phyloP scores from a whole-genome alignment of 2,329 filamentous ascomycete genomes.

The Gaeumannomyces sp. region DNA sequence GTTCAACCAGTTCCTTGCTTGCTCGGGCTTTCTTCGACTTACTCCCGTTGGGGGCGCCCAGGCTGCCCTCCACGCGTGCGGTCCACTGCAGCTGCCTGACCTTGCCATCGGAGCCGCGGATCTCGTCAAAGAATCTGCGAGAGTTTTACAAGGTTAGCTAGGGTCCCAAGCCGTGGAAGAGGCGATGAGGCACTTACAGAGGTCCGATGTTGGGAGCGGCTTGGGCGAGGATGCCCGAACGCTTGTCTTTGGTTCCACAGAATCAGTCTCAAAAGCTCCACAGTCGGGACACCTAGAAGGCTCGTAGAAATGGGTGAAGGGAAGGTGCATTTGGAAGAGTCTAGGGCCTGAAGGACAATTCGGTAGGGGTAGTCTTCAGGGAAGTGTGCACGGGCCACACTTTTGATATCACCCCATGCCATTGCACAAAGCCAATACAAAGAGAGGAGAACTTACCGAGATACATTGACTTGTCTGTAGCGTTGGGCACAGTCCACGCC shows the following conservation, averaged over 20 bases:
- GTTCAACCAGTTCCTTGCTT: background rate
- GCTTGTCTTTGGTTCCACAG: constrained; percentile 23
- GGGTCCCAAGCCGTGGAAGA: background rate
- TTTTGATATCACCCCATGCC: background rate
- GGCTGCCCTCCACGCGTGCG: constrained; percentile 50
- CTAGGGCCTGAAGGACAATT: background rate
- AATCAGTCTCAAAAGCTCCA: no score
- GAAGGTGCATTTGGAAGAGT: background rate
- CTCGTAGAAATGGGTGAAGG: no score
- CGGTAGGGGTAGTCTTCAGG: background rate
- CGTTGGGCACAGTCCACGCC: constrained; percentile 46
- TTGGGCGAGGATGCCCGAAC: constrained; percentile 56
- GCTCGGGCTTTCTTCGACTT: background rate
- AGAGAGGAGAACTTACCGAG: constrained; percentile 27
- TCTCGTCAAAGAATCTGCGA: constrained; percentile 46
- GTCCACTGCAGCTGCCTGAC: constrained; percentile 63
- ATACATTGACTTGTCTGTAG: constrained; percentile 36
- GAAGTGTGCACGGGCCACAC: background rate
- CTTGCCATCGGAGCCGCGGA: constrained; percentile 51
- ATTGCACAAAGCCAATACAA: background rate
- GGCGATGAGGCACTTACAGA: constrained; percentile 29
- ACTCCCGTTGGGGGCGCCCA: constrained; percentile 9
- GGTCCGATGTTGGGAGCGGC: constrained; percentile 61
- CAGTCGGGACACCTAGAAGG: no score
- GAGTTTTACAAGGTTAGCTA: background rate